Evolutionary conservation across 352 stramenopile species (phyloP).

Genomic region (Aphanomyces invadans): DNA sequence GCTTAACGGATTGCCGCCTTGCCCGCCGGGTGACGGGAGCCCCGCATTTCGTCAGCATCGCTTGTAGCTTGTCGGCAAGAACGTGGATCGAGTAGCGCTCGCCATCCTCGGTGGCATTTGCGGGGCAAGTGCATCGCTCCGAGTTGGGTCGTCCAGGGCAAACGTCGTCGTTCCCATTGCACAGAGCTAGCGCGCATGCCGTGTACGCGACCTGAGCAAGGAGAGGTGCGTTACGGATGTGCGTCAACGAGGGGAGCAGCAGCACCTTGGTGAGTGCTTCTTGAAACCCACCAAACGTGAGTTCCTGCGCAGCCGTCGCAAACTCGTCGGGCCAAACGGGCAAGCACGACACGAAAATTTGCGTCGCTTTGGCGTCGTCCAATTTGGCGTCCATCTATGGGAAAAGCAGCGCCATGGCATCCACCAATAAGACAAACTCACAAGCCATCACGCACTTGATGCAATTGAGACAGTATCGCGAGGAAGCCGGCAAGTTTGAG

Average conservation of each 20-base stretch:
- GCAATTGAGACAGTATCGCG: not conserved
- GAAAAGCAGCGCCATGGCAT: too few relatives aligned
- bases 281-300: not conserved
- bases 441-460: slow-evolving; percentile 29
- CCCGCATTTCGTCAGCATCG: slow-evolving; percentile 31
- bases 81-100: slow-evolving; percentile 35
- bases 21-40: slow-evolving; percentile 11
- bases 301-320: slow-evolving; percentile 11
- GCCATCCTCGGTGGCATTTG: not conserved
- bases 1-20: not conserved
- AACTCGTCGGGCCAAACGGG: slow-evolving; percentile 27
- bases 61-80: slow-evolving; percentile 40
- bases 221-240: slow-evolving; percentile 38
- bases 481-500: not conserved
- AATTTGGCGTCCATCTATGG: slow-evolving; percentile 31
- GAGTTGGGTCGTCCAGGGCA: slow-evolving; percentile 45
- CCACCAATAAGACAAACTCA: slow-evolving; percentile 26
- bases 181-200: slow-evolving; percentile 40
- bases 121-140: slow-evolving; percentile 36
- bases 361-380: slow-evolving; percentile 44
- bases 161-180: slow-evolving; percentile 42
- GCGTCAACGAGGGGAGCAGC: slow-evolving; percentile 49
- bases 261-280: slow-evolving; percentile 29
- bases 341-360: slow-evolving; percentile 54
- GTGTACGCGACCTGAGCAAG: slow-evolving; percentile 18